Evolutionary conservation across 2,329 filamentous ascomycete species (phyloP), one percentile per base, ranked within the genome.

Genomic region (Phyllosticta citrichinensis): DNA sequence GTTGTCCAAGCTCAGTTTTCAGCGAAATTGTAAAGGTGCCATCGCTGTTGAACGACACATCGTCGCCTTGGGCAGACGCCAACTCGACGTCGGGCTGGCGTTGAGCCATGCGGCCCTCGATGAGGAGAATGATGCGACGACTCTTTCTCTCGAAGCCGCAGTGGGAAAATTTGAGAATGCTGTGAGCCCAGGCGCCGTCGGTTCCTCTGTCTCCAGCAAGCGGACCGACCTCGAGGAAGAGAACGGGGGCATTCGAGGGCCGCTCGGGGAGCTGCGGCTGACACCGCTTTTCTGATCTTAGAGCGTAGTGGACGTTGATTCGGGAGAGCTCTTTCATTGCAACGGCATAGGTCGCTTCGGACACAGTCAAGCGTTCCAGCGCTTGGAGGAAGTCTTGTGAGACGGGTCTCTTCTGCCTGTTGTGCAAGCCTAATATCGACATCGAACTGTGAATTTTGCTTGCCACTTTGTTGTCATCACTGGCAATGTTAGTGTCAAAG

Each of bases 21-120:
- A 90, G 75, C 8, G 81, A 78, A 58, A 91, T 76, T 17, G 80
- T 80, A 70, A 91, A 87, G 60, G 83, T 80, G 53, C 87, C 87
- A 6, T 79, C 80, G 22, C 74, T 73, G 64, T 83, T 80, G 70
- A 88, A 89, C 2, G 79, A 79, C 24, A 91, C 82, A 66, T 87
- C 83, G 2, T 77, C 76, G 65, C 87, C 84, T 24, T 85, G 75
- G 56, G 67, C 74, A 54, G 72, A 65, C 64, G 73, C 73, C 24
- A 79, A 69, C 58, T 74, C 70, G 56, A 62, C 55, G 56, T 57
- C 55, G 8, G 57, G 35, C 19, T 69, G 69, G 24, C 71, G 63
- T 58, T 70, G 69, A 11, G 70, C 67, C 65, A 78, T 70, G 5
- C 66, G 71, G 6, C 77, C 71, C 54, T 72, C 69, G 19, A 76